Evolutionary conservation across 441 rosid species (phyloP).

Genomic region (Jatropha podagrica): DNA sequence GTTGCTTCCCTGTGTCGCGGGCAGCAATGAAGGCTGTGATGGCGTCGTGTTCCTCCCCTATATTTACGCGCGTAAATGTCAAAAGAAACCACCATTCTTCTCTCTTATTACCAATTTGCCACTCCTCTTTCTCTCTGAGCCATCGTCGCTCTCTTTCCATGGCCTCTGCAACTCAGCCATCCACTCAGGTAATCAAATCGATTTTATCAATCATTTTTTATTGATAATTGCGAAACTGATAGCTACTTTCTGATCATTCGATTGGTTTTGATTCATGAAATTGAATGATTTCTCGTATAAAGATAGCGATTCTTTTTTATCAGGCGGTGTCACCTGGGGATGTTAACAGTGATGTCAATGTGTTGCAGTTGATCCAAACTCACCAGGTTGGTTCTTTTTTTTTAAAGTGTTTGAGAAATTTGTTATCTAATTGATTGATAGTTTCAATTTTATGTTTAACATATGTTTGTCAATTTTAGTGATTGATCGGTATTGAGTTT

Average conservation of each 20-base stretch:
- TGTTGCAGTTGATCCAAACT: constrained; percentile 64
- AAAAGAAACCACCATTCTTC: constrained; percentile 23
- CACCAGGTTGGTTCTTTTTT: constrained; percentile 56
- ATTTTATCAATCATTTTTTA: background rate
- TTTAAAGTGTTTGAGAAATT: background rate
- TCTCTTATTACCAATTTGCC: constrained; percentile 33
- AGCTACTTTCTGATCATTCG: background rate
- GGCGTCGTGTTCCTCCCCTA: constrained; percentile 21
- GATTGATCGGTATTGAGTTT: constrained; percentile 7
- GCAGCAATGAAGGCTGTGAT: constrained; percentile 28
- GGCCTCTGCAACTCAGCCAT: constrained; percentile 68
- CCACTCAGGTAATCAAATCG: constrained; percentile 38
- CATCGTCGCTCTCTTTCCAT: constrained; percentile 38
- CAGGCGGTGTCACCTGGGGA: constrained; percentile 62
- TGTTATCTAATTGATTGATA: background rate
- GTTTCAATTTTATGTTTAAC: background rate
- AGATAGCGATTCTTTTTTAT: constrained; percentile 2
- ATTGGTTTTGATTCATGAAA: background rate
- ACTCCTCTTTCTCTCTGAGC: constrained; percentile 21
- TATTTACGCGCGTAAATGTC: constrained; percentile 29
- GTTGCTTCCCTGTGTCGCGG: background rate
- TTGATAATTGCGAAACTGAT: background rate
- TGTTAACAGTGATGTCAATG: constrained; percentile 43
- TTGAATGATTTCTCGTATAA: background rate
- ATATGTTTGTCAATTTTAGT: background rate